These are phyloP conservation scores for Leishmania gerbilli DNA, from an alignment of 208 protist genomes.

Conservation along the genomic window DNA sequence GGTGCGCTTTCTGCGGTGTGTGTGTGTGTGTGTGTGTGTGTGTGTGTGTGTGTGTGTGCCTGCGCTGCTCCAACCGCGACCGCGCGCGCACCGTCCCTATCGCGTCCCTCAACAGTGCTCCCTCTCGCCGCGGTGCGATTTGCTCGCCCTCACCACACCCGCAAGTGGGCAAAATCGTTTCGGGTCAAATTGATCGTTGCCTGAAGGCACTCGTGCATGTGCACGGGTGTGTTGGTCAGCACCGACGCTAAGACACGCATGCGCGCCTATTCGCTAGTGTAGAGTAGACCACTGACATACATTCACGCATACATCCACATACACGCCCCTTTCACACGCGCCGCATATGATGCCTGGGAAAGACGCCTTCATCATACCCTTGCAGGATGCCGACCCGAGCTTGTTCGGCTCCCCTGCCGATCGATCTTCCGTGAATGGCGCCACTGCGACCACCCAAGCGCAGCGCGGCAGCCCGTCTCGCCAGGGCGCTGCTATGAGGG, in stretches of 20 bases:
- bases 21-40: background rate
- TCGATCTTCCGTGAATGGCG: background rate
- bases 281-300: background rate
- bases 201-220: background rate
- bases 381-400: conserved; percentile 25
- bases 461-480: background rate
- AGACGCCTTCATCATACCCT: conserved; percentile 22
- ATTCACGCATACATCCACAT: background rate
- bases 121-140: background rate
- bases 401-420: conserved; percentile 12
- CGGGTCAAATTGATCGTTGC: background rate
- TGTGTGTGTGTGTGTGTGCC: background rate
- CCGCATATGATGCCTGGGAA: background rate
- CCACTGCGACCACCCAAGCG: background rate
- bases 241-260: background rate
- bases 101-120: background rate
- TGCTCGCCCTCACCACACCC: background rate
- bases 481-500: background rate
- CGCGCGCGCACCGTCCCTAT: background rate
- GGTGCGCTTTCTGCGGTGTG: background rate
- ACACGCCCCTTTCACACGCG: background rate
- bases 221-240: background rate
- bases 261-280: background rate
- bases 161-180: background rate
- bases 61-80: background rate